These are phyloP conservation scores for Pyrenochaeta sp. DNA, from an alignment of 2,329 filamentous ascomycete species.

Conservation along the genomic window DNA sequence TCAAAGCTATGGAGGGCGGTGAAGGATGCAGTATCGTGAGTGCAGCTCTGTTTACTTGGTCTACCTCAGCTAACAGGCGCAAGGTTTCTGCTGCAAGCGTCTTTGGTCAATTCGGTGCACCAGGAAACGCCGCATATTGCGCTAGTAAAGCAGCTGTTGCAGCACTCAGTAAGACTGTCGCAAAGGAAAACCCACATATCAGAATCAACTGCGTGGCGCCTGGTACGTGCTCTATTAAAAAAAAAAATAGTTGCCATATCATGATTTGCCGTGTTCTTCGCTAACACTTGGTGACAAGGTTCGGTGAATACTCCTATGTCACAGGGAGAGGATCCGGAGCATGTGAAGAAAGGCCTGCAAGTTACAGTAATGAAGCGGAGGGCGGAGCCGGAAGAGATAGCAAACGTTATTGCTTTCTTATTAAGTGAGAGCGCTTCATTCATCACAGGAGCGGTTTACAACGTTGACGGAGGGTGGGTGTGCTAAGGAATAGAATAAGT, in stretches of 20 bases:
- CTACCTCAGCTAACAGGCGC: not conserved
- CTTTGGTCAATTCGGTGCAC: constrained; percentile 32
- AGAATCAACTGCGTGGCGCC: constrained; percentile 31
- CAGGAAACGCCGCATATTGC: constrained; percentile 34
- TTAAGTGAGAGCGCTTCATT: constrained; percentile 19
- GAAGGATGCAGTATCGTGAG: constrained; percentile 26
- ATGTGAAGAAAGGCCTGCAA: constrained; percentile 23
- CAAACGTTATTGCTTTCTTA: constrained; percentile 27
- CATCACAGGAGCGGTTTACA: constrained; percentile 21
- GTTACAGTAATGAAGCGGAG: constrained; percentile 22
- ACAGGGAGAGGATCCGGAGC: constrained; percentile 21
- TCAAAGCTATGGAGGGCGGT: constrained; percentile 21
- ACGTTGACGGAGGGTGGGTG: constrained; percentile 24
- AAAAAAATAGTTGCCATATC: too few relatives aligned
- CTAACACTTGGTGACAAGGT: constrained; percentile 7
- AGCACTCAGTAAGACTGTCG: constrained; percentile 41
- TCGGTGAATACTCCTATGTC: constrained; percentile 29
- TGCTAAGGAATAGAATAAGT: constrained; percentile 3
- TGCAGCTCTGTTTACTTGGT: not conserved
- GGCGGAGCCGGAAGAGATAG: constrained; percentile 26
- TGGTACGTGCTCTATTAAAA: constrained; percentile 5
- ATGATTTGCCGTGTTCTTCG: not conserved
- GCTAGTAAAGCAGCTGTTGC: constrained; percentile 47
- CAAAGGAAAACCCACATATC: constrained; percentile 35
- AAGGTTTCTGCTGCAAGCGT: constrained; percentile 38